Evolutionary conservation across 2,329 filamentous ascomycete species (phyloP), one percentile per base, ranked within the genome.

Genomic region (Aspergillus sp.): DNA sequence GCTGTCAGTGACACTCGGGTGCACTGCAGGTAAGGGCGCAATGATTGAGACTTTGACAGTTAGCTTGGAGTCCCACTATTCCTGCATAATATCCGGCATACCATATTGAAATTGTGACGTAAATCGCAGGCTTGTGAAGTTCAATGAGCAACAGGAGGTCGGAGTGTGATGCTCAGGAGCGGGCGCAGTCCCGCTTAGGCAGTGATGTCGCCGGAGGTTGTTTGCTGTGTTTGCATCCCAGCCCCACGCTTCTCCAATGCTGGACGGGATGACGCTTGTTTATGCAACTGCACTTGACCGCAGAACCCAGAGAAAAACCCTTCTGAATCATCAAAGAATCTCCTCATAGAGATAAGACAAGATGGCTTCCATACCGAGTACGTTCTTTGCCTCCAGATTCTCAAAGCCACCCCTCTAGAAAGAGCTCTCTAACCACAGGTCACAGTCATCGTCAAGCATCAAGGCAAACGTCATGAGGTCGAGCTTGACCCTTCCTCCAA

Each of bases 11-110:
- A 95, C 70, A 89, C 92, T 66, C 94, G 90, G 66, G 97, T 94
- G 75, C 90, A 95, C 80, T 95, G 90, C 63, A 96, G 88, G 77
- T 97, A 96, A 52, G 93, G 93, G 59, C 93, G 89, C 69, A 97
- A 83, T 61, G 92, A 96, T 91, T 96, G 93, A 71, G 92, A 96
- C 94, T 86, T 66, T 38, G 49, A 54, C 40, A 52, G 44, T 65
- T 46, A 63, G 57, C 40, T 51, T 47, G 24, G 22, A 17, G 24
- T 26, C 8, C 14, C 17, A 43, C 26, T 40, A 24, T 38, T 17
- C n/a, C 32, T 45, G 47, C 48, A 42, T 33, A 26, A 45, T 36
- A 54, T 40, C 19, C 13, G 52, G 53, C 64, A 57, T 55, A 71
- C 67, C 64, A 68, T 69, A 53, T 48, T 64, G 55, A 54, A 53